Conservation (phyloP, 1,284 basidiomycete genomes). For the Pseudozyma tsukubaensis region DNA sequence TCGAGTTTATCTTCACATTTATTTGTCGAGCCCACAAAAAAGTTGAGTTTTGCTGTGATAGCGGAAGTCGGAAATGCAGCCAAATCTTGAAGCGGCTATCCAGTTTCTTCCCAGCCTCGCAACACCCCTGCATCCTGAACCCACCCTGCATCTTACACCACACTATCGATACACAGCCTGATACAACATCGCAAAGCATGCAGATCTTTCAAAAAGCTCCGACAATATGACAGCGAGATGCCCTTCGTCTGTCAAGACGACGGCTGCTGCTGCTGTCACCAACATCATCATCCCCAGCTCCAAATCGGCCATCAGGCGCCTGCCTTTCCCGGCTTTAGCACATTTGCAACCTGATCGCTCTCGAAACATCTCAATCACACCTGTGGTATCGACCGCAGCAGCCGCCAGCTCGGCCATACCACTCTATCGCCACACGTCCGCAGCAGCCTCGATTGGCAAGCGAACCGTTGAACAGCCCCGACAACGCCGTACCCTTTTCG, state of each 20-base stretch:
- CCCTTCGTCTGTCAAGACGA: conserved; percentile 1
- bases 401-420: background rate
- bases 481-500: background rate
- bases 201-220: background rate
- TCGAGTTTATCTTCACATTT: background rate
- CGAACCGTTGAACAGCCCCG: background rate
- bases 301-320: background rate
- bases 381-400: background rate
- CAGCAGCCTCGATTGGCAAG: background rate
- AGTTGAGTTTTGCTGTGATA: background rate
- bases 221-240: conserved; percentile 13
- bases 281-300: background rate
- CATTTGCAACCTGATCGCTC: background rate
- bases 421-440: background rate
- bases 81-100: background rate
- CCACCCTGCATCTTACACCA: background rate
- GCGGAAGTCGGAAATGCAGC: background rate
- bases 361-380: background rate
- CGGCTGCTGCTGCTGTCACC: conserved; percentile 11
- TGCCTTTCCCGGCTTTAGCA: background rate
- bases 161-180: background rate
- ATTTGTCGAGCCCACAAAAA: background rate
- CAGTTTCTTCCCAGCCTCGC: background rate
- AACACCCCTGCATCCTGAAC: background rate
- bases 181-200: conserved; percentile 1